Evolutionary conservation across 2,329 filamentous ascomycete species (phyloP).

Genomic region (Trichophyton benhamiae): DNA sequence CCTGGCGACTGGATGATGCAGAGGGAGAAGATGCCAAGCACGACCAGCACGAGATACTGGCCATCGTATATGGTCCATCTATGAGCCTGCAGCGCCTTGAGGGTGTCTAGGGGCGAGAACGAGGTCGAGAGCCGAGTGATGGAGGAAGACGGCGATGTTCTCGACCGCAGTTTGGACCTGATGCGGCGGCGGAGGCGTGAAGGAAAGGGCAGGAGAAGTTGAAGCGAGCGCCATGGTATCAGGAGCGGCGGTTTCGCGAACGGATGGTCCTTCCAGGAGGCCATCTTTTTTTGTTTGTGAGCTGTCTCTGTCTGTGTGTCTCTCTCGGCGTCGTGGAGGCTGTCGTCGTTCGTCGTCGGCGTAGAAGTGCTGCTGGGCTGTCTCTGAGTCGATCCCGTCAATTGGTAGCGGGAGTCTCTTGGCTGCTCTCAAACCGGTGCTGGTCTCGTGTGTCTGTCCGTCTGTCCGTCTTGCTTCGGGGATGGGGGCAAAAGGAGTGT

Average conservation of each 20-base stretch:
- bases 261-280: constrained; percentile 37
- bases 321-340: too few relatives aligned
- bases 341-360: constrained; percentile 3
- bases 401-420: background rate
- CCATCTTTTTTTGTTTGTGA: constrained; percentile 16
- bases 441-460: background rate
- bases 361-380: background rate
- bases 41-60: constrained; percentile 66
- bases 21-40: constrained; percentile 69
- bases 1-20: constrained; percentile 68
- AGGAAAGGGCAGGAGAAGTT: constrained; percentile 44
- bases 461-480: background rate
- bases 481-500: background rate
- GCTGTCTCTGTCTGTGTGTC: background rate
- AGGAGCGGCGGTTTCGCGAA: constrained; percentile 35
- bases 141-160: constrained; percentile 55
- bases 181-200: constrained; percentile 51
- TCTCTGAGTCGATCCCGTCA: background rate
- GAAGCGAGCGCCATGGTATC: constrained; percentile 39
- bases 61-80: constrained; percentile 73
- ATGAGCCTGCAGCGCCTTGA: constrained; percentile 62
- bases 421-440: background rate
- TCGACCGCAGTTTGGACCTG: constrained; percentile 55
- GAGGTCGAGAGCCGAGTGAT: constrained; percentile 70
- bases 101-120: constrained; percentile 64